Percentiles rank a stretch among this genome's conserved stretches.
Conservation (phyloP, 2,329 filamentous ascomycete species). For the Aspergillus floridensis region DNA sequence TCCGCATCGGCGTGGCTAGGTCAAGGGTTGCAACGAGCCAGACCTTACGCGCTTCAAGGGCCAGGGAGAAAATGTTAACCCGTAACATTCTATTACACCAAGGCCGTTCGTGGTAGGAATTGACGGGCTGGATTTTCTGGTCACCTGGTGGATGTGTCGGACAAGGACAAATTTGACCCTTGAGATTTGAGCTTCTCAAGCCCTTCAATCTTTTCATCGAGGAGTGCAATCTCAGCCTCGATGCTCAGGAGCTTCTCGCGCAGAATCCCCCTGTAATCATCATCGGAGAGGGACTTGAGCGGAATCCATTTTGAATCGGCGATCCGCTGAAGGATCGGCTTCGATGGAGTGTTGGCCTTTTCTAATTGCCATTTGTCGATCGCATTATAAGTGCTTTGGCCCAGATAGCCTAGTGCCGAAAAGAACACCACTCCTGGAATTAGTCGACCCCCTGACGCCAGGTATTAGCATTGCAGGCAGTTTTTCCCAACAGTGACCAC, state of each 20-base stretch:
- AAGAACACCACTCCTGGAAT: slow-evolving; percentile 61
- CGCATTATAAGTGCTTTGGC: slow-evolving; percentile 56
- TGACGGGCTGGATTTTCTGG: not conserved
- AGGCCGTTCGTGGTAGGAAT: not conserved
- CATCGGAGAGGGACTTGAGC: slow-evolving; percentile 66
- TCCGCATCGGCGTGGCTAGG: not conserved
- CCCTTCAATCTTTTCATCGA: slow-evolving; percentile 70
- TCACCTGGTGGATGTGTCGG: slow-evolving; percentile 6
- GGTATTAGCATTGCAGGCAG: slow-evolving; percentile 8
- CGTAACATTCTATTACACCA: not conserved
- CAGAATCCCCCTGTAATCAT: slow-evolving; percentile 70
- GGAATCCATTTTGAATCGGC: slow-evolving; percentile 68
- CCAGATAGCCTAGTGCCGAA: slow-evolving; percentile 55
- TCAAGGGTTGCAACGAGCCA: not conserved
- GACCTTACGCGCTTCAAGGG: not conserved
- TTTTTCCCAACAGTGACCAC: not conserved
- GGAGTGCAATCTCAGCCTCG: slow-evolving; percentile 72
- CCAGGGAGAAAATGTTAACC: not conserved
- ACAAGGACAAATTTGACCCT: not conserved
- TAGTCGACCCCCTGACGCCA: slow-evolving; percentile 54
- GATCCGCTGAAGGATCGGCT: slow-evolving; percentile 49
- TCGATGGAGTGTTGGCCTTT: slow-evolving; percentile 34
- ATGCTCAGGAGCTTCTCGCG: slow-evolving; percentile 68
- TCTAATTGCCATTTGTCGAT: slow-evolving; percentile 49
- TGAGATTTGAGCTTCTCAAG: slow-evolving; percentile 37